These are phyloP conservation scores for Thalassiosira profunda DNA, from an alignment of 108 stramenopile genomes.

Conservation along the genomic window DNA sequence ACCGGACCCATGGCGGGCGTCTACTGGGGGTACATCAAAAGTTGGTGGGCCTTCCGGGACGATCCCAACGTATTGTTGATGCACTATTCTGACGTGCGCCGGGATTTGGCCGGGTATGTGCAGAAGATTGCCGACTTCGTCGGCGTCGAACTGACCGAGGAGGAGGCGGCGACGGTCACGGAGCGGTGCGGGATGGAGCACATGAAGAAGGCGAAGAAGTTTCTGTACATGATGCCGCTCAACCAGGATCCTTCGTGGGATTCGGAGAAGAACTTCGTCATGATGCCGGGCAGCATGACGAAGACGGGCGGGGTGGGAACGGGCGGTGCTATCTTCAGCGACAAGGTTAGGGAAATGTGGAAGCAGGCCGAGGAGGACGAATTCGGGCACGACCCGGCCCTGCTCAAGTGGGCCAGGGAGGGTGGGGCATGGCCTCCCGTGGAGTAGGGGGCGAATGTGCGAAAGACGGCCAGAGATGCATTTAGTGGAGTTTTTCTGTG, in stretches of 20 bases:
- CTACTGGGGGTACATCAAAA: conserved; percentile 43
- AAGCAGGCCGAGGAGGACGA: conserved; percentile 35
- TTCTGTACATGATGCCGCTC: conserved; percentile 37
- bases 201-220: conserved; percentile 47
- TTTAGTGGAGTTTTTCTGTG: too few species aligned
- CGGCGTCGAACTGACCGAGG: conserved; percentile 26
- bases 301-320: conserved; percentile 24
- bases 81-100: conserved; percentile 46
- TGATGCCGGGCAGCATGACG: conserved; percentile 12
- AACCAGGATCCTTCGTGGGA: conserved; percentile 44
- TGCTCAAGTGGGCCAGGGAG: conserved; percentile 36
- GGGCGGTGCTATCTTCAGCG: conserved; percentile 23
- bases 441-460: too few species aligned
- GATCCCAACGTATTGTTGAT: conserved; percentile 52
- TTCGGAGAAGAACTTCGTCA: conserved; percentile 5
- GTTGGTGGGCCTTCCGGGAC: conserved; percentile 47
- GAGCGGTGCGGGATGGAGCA: conserved; percentile 47
- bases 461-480: too few species aligned
- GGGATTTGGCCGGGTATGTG: conserved; percentile 39
- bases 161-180: conserved; percentile 26
- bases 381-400: conserved; percentile 27
- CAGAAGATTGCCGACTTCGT: conserved; percentile 46
- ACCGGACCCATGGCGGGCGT: conserved; percentile 12
- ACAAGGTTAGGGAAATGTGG: conserved; percentile 24
- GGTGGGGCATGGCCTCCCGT: conserved; percentile 28